A percentile compares a stretch with the other conserved stretches of the same genome.
Evolutionary conservation across 2,329 filamentous ascomycete species (phyloP).

Genomic region (Diaporthe ampelina): DNA sequence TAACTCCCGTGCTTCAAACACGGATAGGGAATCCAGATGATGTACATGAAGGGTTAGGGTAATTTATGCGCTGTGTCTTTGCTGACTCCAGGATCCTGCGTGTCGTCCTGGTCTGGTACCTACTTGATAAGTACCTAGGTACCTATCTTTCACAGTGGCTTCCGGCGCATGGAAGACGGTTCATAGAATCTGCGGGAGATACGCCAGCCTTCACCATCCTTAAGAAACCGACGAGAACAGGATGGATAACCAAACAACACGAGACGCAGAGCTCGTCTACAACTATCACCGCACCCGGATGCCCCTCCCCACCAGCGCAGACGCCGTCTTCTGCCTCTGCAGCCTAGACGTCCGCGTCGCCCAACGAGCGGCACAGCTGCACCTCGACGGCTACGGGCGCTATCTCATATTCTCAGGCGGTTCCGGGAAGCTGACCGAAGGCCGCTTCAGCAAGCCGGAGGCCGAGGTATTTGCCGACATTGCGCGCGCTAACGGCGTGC

Average conservation of each 20-base stretch:
- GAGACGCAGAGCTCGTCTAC: slow-evolving; percentile 57
- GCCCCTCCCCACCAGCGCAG: slow-evolving; percentile 49
- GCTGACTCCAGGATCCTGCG: no score
- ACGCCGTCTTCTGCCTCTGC: slow-evolving; percentile 62
- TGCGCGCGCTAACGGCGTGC: slow-evolving; percentile 56
- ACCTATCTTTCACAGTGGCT: no score
- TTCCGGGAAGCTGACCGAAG: slow-evolving; percentile 56
- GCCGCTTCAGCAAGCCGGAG: slow-evolving; percentile 56
- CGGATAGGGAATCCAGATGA: no score
- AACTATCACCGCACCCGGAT: slow-evolving; percentile 60
- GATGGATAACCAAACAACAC: background rate
- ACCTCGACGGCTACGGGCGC: slow-evolving; percentile 54
- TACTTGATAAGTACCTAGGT: no score
- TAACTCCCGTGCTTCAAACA: no score
- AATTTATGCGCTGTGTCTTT: no score
- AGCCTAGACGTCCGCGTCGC: slow-evolving; percentile 62
- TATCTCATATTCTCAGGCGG: slow-evolving; percentile 61
- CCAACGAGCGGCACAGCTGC: slow-evolving; percentile 57
- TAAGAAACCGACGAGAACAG: background rate
- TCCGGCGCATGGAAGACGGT: no score
- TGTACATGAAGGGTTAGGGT: background rate
- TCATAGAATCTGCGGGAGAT: background rate
- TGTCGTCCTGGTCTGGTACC: no score
- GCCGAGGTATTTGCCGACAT: slow-evolving; percentile 59
- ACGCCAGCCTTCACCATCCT: no score